These are phyloP conservation scores for Gossypium mustelinum DNA, from an alignment of 345 rosid species.

Conservation along the genomic window DNA sequence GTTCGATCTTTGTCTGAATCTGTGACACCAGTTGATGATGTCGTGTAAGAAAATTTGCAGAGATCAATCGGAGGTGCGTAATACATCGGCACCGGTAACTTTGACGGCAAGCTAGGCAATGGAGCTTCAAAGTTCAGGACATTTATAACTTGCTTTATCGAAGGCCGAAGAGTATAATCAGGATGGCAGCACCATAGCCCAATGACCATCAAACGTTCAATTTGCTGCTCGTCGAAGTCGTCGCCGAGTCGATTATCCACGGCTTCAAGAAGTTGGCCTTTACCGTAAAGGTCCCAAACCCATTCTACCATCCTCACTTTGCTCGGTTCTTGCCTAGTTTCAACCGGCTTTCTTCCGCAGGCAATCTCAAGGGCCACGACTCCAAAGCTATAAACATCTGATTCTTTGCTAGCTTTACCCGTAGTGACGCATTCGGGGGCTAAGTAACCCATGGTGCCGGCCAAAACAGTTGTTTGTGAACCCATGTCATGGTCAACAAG, in stretches of 20 bases:
- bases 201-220: slow-evolving; percentile 37
- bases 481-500: slow-evolving; percentile 28
- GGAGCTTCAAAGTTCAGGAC: slow-evolving; percentile 42
- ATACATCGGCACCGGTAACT: slow-evolving; percentile 47
- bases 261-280: slow-evolving; percentile 25
- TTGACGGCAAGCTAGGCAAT: slow-evolving; percentile 42
- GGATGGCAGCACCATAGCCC: slow-evolving; percentile 60
- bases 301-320: slow-evolving; percentile 41
- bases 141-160: slow-evolving; percentile 43
- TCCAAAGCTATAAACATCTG: slow-evolving; percentile 54
- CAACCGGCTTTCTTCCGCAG: slow-evolving; percentile 39
- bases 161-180: slow-evolving; percentile 36
- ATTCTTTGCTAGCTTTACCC: slow-evolving; percentile 26
- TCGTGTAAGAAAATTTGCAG: slow-evolving; percentile 20
- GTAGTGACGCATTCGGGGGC: slow-evolving; percentile 26
- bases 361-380: slow-evolving; percentile 46
- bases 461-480: slow-evolving; percentile 36
- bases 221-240: slow-evolving; percentile 30
- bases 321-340: slow-evolving; percentile 22
- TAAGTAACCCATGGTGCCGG: slow-evolving; percentile 30
- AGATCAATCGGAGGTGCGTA: slow-evolving; percentile 32
- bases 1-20: slow-evolving; percentile 24
- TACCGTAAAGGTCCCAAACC: slow-evolving; percentile 49
- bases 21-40: slow-evolving; percentile 18
- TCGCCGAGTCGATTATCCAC: slow-evolving; percentile 23